Percentiles rank a stretch among this genome's conserved stretches.
Conservation (phyloP, 352 stramenopile genomes). For the Globisporangium alternatum region DNA sequence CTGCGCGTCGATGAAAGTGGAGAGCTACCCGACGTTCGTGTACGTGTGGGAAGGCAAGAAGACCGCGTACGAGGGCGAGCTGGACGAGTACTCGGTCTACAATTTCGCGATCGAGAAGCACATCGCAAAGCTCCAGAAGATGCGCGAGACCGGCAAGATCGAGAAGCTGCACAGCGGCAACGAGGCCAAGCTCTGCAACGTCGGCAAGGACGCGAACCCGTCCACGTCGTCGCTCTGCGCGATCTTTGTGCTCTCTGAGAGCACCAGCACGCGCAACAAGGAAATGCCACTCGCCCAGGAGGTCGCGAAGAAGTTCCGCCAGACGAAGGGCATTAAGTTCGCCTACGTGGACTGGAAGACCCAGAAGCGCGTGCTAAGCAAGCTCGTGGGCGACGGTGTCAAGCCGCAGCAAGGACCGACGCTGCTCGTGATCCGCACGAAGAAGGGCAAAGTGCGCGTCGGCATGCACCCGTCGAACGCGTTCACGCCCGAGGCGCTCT, state of each 20-base stretch:
- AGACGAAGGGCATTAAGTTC: constrained; percentile 59
- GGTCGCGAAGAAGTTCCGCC: constrained; percentile 62
- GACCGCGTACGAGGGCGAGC: constrained; percentile 48
- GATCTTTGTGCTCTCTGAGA: constrained; percentile 67
- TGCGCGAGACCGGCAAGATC: constrained; percentile 61
- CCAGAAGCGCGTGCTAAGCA: constrained; percentile 48
- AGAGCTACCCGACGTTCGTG: constrained; percentile 49
- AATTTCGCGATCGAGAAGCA: constrained; percentile 86
- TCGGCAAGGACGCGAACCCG: constrained; percentile 59
- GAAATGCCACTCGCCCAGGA: constrained; percentile 57
- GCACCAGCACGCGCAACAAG: constrained; percentile 31
- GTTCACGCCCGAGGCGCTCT: constrained; percentile 53
- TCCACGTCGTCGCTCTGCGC: constrained; percentile 54
- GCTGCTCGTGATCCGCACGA: constrained; percentile 65
- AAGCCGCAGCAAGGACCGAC: constrained; percentile 27
- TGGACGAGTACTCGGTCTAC: constrained; percentile 80
- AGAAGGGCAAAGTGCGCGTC: constrained; percentile 59
- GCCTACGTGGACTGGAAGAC: constrained; percentile 75
- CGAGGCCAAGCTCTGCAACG: constrained; percentile 72
- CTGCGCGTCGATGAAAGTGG: constrained; percentile 41
- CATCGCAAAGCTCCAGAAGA: constrained; percentile 58
- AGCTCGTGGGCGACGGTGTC: constrained; percentile 32
- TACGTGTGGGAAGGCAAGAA: constrained; percentile 68
- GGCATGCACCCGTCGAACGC: constrained; percentile 31
- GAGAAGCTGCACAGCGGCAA: constrained; percentile 75